Evolutionary conservation across 2,329 filamentous ascomycete genomes (phyloP).

Genomic region (Pseudogymnoascus pannorum): DNA sequence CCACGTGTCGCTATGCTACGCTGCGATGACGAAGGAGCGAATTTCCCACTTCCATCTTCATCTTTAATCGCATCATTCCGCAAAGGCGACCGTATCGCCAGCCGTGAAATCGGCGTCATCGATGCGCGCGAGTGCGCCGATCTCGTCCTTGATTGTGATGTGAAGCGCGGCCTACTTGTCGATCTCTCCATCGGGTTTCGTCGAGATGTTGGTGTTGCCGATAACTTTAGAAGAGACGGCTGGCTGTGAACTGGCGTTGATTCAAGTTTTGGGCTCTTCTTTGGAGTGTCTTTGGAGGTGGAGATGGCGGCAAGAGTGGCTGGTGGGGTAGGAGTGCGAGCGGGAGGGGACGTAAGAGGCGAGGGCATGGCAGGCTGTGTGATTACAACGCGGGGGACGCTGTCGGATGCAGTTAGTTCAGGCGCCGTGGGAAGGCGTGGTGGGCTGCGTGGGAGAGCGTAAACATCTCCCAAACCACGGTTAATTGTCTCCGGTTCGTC

Average conservation of each 20-base stretch:
- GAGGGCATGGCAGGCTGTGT: not conserved
- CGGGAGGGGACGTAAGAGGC: not conserved
- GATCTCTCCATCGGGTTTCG: not conserved
- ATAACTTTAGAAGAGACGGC: not conserved
- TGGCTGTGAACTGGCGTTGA: not conserved
- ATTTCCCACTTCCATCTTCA: not conserved
- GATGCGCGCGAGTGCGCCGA: not conserved
- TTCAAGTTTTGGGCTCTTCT: not conserved
- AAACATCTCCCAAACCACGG: not conserved
- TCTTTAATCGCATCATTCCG: not conserved
- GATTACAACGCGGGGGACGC: not conserved
- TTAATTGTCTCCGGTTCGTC: not conserved
- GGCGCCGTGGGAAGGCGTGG: not conserved
- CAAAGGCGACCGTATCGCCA: not conserved
- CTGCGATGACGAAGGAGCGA: not conserved
- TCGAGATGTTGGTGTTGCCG: not conserved
- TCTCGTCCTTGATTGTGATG: not conserved
- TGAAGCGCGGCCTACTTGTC: not conserved
- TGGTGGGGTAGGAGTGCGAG: not conserved
- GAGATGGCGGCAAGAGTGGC: not conserved
- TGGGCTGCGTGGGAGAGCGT: not conserved
- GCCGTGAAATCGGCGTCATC: not conserved
- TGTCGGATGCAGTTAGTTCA: not conserved
- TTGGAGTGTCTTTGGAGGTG: not conserved
- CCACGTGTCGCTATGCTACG: slow-evolving; percentile 23